phyloP scores from a whole-genome alignment of 495 filamentous ascomycete species.

The Immersiella caudata region DNA sequence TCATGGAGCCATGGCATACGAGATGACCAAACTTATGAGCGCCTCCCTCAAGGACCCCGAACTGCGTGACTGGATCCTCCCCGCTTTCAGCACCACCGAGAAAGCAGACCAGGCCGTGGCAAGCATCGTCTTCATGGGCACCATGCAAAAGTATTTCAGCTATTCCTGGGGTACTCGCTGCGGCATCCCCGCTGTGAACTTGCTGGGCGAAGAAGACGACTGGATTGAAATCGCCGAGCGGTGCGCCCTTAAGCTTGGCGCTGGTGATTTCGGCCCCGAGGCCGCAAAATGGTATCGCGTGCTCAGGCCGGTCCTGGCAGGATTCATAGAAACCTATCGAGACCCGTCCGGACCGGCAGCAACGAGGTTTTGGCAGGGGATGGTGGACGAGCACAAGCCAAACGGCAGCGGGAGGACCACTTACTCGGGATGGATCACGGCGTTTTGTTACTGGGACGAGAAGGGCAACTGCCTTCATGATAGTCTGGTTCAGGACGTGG shows the following conservation, averaged over 20 bases:
- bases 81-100: slow-evolving; percentile 50
- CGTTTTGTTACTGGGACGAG: slow-evolving; percentile 49
- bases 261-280: slow-evolving; percentile 38
- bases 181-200: slow-evolving; percentile 48
- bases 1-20: slow-evolving; percentile 42
- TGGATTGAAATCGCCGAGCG: slow-evolving; percentile 43
- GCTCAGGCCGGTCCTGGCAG: slow-evolving; percentile 38
- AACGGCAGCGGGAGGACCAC: slow-evolving; percentile 42
- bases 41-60: slow-evolving; percentile 40
- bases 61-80: slow-evolving; percentile 47
- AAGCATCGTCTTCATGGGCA: slow-evolving; percentile 49
- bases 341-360: slow-evolving; percentile 32
- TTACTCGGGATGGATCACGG: slow-evolving; percentile 48
- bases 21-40: slow-evolving; percentile 44
- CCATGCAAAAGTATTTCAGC: slow-evolving; percentile 52
- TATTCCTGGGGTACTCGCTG: slow-evolving; percentile 44
- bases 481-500: slow-evolving; percentile 8
- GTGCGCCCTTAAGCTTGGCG: slow-evolving; percentile 30
- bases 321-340: slow-evolving; percentile 40
- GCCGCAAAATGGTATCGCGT: slow-evolving; percentile 35
- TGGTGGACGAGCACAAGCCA: slow-evolving; percentile 35
- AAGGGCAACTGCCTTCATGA: slow-evolving; percentile 40
- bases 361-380: slow-evolving; percentile 41
- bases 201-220: slow-evolving; percentile 44
- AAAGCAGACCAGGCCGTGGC: slow-evolving; percentile 46